These are phyloP conservation scores for Plasmodium coatneyi DNA, from an alignment of 169 alveolate species.

Conservation along the genomic window DNA sequence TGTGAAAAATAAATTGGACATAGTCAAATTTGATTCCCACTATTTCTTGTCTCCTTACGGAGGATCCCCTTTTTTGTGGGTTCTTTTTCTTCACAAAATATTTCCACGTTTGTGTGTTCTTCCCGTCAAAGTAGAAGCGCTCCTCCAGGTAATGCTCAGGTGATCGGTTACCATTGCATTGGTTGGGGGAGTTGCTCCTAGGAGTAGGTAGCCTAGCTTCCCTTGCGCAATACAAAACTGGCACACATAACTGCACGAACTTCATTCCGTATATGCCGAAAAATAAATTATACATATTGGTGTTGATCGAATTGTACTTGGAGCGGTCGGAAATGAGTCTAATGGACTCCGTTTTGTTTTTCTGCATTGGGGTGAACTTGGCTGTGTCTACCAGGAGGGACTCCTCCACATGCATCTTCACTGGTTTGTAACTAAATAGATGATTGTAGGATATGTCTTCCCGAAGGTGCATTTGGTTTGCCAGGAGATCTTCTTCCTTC, in stretches of 20 bases:
- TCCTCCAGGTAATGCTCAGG: slow-evolving; percentile 1
- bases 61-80: background rate
- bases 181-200: background rate
- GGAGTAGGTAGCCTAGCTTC: background rate
- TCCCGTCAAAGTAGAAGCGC: slow-evolving; percentile 47
- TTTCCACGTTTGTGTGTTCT: background rate
- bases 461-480: slow-evolving; percentile 4
- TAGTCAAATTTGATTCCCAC: slow-evolving; percentile 40
- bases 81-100: slow-evolving; percentile 43
- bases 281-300: slow-evolving; percentile 67
- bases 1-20: slow-evolving; percentile 46
- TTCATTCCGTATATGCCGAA: slow-evolving; percentile 62
- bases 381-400: slow-evolving; percentile 35
- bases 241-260: slow-evolving; percentile 21
- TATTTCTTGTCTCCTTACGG: slow-evolving; percentile 47
- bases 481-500: background rate
- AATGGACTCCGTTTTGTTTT: slow-evolving; percentile 31
- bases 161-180: background rate
- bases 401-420: slow-evolving; percentile 28
- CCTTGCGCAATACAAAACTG: slow-evolving; percentile 41
- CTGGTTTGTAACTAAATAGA: slow-evolving; percentile 34
- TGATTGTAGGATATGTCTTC: slow-evolving; percentile 32
- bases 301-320: slow-evolving; percentile 34
- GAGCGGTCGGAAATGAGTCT: background rate
- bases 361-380: slow-evolving; percentile 30